phyloP scores from a whole-genome alignment of 441 rosid genomes.

The Rhodomyrtus psidioides region DNA sequence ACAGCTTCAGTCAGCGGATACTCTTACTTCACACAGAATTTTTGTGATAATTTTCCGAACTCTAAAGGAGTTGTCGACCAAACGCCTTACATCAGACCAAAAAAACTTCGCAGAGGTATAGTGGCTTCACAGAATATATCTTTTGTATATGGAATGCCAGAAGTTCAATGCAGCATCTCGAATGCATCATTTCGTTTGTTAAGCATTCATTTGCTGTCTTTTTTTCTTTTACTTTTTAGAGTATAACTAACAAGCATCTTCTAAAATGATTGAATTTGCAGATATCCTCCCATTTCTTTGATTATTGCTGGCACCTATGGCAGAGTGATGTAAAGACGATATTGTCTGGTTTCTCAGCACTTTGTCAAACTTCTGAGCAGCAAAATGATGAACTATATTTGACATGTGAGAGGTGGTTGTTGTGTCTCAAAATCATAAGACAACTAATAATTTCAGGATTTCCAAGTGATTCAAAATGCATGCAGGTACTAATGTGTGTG shows the following conservation, averaged over 20 bases:
- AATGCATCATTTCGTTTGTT: background rate
- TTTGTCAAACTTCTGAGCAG: conserved; percentile 43
- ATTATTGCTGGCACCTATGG: conserved; percentile 97
- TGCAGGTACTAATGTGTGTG: conserved; percentile 48
- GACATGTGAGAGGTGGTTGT: conserved; percentile 91
- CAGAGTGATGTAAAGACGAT: conserved; percentile 90
- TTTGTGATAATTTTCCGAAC: conserved; percentile 89
- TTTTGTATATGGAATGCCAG: background rate
- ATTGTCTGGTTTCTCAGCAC: conserved; percentile 61
- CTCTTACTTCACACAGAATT: conserved; percentile 85
- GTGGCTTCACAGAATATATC: background rate
- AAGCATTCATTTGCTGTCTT: background rate
- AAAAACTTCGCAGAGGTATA: conserved; percentile 77
- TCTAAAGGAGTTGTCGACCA: conserved; percentile 86
- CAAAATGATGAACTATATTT: conserved; percentile 77
- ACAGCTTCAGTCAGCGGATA: conserved; percentile 78
- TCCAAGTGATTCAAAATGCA: conserved; percentile 73
- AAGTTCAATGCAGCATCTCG: background rate
- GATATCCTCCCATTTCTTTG: conserved; percentile 89
- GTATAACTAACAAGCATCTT: background rate
- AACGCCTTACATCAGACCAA: conserved; percentile 92
- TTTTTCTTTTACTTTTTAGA: background rate
- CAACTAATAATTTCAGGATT: conserved; percentile 82
- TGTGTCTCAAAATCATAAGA: conserved; percentile 83
- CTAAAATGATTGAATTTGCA: conserved; percentile 30